Percentiles rank a stretch among this genome's conserved stretches.
phyloP scores from a whole-genome alignment of 768 basidiomycete genomes.

The Russula sp. region DNA sequence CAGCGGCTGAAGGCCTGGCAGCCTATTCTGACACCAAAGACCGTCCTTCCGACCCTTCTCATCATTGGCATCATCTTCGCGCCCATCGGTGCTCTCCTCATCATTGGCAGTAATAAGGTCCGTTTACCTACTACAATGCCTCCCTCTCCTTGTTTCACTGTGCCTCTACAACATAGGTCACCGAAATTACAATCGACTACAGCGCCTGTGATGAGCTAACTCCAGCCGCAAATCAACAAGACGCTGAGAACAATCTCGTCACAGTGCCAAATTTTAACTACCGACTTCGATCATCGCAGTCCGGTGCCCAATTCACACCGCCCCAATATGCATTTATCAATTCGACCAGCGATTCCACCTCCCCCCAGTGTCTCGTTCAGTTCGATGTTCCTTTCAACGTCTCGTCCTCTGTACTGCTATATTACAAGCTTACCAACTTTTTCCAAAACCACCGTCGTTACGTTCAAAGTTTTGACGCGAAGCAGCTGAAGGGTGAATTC shows the following conservation, averaged over 20 bases:
- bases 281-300: constrained; percentile 59
- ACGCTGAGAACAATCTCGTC: constrained; percentile 43
- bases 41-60: constrained; percentile 94
- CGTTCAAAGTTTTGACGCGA: constrained; percentile 82
- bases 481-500: constrained; percentile 77
- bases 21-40: constrained; percentile 97
- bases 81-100: constrained; percentile 90
- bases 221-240: constrained; percentile 40
- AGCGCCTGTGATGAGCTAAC: constrained; percentile 78
- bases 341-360: constrained; percentile 41
- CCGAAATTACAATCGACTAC: constrained; percentile 94
- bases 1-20: constrained; percentile 99
- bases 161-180: constrained; percentile 52
- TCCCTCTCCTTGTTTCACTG: constrained; percentile 1
- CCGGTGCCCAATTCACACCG: constrained; percentile 43
- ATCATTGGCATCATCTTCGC: constrained; percentile 93
- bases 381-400: constrained; percentile 83
- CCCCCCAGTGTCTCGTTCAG: constrained; percentile 68
- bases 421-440: constrained; percentile 96
- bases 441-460: constrained; percentile 99
- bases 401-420: constrained; percentile 73
- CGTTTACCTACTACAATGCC: constrained; percentile 26
- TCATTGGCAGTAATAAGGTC: constrained; percentile 81
- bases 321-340: constrained; percentile 77
- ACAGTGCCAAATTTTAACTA: constrained; percentile 68